Percentiles rank a stretch among this genome's conserved stretches.
These are phyloP conservation scores for Gomphus bonarii DNA, from an alignment of 1,284 basidiomycete genomes.

Conservation along the genomic window DNA sequence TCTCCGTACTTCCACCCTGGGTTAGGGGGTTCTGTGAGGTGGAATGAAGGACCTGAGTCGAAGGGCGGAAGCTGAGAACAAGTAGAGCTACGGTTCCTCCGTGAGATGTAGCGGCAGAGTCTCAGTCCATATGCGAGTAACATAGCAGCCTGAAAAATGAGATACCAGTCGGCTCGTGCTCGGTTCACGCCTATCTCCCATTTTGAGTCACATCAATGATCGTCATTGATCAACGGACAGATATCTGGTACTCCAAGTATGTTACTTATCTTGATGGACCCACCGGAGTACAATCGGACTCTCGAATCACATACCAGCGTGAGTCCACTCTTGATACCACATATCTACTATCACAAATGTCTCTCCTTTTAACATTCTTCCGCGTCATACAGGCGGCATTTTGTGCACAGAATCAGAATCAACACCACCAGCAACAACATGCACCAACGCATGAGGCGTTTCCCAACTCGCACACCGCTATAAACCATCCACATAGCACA, in stretches of 20 bases:
- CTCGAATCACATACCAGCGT: neutral
- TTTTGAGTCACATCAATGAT: too few species aligned
- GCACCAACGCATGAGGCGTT: constrained; percentile 5
- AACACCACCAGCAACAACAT: constrained; percentile 4
- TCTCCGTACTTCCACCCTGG: constrained; percentile 45
- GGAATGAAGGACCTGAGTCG: constrained; percentile 26
- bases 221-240: too few species aligned
- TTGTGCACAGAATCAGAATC: neutral
- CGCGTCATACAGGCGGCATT: neutral
- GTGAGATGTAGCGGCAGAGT: too few species aligned
- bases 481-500: constrained; percentile 15
- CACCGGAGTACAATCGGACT: neutral
- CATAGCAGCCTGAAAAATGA: neutral
- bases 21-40: constrained; percentile 35
- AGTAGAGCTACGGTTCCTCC: neutral
- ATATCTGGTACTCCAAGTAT: neutral
- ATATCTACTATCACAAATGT: too few species aligned
- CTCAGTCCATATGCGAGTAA: neutral
- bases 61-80: constrained; percentile 20
- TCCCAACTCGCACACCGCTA: constrained; percentile 12
- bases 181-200: too few species aligned
- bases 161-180: too few species aligned
- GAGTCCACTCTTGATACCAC: too few species aligned
- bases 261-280: neutral
- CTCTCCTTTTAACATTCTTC: neutral